phyloP scores from a whole-genome alignment of 176 grass and related monocot species.

The Oryza brachyantha region DNA sequence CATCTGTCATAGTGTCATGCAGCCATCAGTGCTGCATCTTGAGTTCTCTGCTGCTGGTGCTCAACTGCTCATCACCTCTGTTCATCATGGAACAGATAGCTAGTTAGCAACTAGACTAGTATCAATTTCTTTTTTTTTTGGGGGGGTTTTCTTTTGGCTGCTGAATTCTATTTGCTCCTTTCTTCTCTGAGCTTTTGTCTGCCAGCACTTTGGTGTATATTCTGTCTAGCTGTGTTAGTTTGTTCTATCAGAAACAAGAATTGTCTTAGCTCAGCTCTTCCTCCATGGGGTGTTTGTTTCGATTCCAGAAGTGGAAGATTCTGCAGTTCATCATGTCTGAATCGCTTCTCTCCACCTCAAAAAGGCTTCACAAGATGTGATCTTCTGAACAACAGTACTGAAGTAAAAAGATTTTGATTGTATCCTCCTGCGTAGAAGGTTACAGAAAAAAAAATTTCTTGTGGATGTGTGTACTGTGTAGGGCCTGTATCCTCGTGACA shows the following conservation, averaged over 20 bases:
- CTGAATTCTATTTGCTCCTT: neutral
- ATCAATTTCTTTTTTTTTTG: conserved; percentile 17
- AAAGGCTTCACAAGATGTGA: conserved; percentile 41
- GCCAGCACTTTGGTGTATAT: conserved; percentile 32
- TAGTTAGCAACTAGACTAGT: neutral
- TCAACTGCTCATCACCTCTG: neutral
- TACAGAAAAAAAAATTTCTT: neutral
- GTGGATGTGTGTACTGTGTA: conserved; percentile 19
- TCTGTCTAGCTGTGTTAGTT: conserved; percentile 20
- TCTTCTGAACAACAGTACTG: neutral
- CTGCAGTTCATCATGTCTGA: conserved; percentile 28
- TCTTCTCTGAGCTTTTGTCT: conserved; percentile 25
- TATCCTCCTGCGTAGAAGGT: neutral
- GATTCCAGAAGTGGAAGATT: conserved; percentile 40
- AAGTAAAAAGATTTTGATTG: conserved; percentile 14
- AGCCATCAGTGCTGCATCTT: neutral
- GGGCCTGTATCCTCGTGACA: neutral
- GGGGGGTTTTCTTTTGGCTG: neutral
- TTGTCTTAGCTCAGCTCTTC: neutral
- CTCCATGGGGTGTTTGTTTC: conserved; percentile 29
- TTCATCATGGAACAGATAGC: neutral
- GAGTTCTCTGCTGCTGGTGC: neutral
- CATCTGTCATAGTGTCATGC: too few species aligned
- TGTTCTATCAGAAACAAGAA: conserved; percentile 38
- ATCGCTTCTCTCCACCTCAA: conserved; percentile 11